Conservation (phyloP, 1,139 yeast genomes). For the Suhomyces choctaworum region DNA sequence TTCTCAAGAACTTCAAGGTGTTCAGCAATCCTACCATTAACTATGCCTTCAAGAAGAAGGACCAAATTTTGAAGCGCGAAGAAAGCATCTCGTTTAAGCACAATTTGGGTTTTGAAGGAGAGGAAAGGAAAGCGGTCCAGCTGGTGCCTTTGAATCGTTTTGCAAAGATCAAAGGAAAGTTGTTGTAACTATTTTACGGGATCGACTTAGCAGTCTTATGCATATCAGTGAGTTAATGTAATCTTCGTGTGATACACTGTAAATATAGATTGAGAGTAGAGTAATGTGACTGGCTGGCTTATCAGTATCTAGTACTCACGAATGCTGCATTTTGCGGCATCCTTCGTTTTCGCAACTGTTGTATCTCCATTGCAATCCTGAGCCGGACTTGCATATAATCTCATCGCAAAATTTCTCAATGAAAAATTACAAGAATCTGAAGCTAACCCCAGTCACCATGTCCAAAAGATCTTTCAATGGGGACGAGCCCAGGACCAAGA, state of each 20-base stretch:
- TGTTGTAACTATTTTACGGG: too few relatives aligned
- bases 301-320: too few relatives aligned
- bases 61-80: constrained; percentile 48
- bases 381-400: constrained; percentile 3
- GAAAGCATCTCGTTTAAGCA: constrained; percentile 53
- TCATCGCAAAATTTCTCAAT: constrained; percentile 11
- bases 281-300: too few relatives aligned
- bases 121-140: constrained; percentile 9
- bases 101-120: constrained; percentile 20
- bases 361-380: not conserved
- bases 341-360: not conserved
- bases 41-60: constrained; percentile 35
- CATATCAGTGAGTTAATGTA: too few relatives aligned
- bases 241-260: too few relatives aligned
- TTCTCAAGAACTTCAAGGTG: constrained; percentile 48
- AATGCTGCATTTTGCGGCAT: too few relatives aligned
- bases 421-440: constrained; percentile 1
- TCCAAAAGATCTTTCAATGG: constrained; percentile 11
- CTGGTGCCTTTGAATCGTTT: constrained; percentile 10
- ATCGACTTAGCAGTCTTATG: too few relatives aligned
- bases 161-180: constrained; percentile 15
- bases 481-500: constrained; percentile 18
- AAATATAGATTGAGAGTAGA: too few relatives aligned
- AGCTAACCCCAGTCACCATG: constrained; percentile 6
- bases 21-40: constrained; percentile 30